A percentile compares a stretch with the other conserved stretches of the same genome.
Conservation (phyloP, 208 protist species). For the Acanthamoeba lenticulata region DNA sequence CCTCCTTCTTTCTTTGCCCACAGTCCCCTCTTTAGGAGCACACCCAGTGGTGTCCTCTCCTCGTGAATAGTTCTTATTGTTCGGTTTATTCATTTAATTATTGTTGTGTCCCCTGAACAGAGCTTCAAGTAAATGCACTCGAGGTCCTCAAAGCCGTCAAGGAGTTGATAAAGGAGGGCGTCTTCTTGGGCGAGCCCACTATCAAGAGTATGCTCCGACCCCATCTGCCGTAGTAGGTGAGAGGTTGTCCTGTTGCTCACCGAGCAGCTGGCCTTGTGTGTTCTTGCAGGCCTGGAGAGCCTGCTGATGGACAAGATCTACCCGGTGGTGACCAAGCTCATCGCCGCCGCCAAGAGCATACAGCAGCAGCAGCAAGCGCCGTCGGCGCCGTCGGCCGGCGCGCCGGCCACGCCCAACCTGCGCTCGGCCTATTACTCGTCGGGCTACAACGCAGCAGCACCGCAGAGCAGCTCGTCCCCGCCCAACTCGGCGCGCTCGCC, state of each 20-base stretch:
- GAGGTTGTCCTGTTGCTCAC: too few species aligned
- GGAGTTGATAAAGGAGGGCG: neutral
- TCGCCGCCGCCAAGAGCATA: neutral
- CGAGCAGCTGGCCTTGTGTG: neutral
- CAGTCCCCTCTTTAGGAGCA: too few species aligned
- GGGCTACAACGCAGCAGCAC: neutral
- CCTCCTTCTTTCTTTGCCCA: neutral
- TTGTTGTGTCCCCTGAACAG: neutral
- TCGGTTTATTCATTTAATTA: too few species aligned
- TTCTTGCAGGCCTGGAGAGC: neutral
- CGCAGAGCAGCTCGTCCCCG: neutral
- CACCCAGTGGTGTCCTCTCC: neutral
- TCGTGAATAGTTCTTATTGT: neutral
- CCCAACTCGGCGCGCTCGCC: neutral
- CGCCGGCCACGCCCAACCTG: neutral
- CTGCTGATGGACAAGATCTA: constrained; percentile 43
- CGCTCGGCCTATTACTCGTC: constrained; percentile 23
- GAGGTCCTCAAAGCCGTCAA: neutral
- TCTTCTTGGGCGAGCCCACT: constrained; percentile 1
- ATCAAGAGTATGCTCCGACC: neutral
- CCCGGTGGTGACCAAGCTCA: neutral
- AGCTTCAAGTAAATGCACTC: constrained; percentile 14
- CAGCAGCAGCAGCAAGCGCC: neutral
- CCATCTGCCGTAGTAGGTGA: neutral
- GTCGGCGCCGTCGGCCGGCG: neutral